Conservation (phyloP, 2,329 filamentous ascomycete species). For the Ophiobolus disseminans region DNA sequence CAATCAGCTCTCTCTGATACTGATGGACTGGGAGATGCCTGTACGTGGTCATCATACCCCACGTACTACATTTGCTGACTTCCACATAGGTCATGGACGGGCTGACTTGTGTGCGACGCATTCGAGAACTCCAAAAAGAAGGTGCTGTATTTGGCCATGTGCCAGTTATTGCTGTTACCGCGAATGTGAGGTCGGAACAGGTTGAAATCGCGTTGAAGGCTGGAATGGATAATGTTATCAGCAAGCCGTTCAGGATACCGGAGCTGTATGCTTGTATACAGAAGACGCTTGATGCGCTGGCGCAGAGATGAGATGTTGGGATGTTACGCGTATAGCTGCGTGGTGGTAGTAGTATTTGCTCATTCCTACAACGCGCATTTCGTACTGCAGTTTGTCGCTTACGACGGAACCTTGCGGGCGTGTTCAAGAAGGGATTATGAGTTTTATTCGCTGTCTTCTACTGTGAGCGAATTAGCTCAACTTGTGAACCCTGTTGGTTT, state of each 20-base stretch:
- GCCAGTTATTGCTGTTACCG: conserved; percentile 45
- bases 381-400: too few species aligned
- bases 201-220: conserved; percentile 36
- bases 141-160: conserved; percentile 30
- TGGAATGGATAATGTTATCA: conserved; percentile 64
- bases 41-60: background rate
- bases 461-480: too few species aligned
- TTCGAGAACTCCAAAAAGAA: conserved; percentile 33
- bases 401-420: too few species aligned
- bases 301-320: too few species aligned
- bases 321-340: too few species aligned
- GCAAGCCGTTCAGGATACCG: conserved; percentile 70
- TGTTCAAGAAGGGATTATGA: too few species aligned
- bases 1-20: conserved; percentile 28
- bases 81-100: conserved; percentile 34
- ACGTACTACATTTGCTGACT: background rate
- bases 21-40: conserved; percentile 47
- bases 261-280: conserved; percentile 32
- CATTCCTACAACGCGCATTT: too few species aligned
- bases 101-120: conserved; percentile 30
- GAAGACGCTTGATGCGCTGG: conserved; percentile 15
- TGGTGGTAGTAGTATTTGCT: too few species aligned
- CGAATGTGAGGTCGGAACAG: conserved; percentile 44
- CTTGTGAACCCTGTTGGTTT: too few species aligned
- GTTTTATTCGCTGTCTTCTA: too few species aligned